Conservation (phyloP, 176 grass and related monocot genomes). For the Alopecurus myosuroides region DNA sequence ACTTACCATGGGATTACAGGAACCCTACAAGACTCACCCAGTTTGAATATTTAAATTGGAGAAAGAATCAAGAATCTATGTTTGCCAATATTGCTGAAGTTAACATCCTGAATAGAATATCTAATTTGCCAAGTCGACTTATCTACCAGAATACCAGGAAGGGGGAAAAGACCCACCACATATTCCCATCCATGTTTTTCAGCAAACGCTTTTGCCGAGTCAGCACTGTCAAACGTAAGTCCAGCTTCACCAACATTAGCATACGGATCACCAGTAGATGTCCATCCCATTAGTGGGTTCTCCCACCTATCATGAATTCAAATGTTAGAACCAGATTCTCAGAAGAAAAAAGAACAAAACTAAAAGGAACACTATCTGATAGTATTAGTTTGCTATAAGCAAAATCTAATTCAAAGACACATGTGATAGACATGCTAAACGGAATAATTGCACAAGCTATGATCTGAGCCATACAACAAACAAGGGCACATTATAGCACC, state of each 20-base stretch:
- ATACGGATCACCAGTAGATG: constrained; percentile 97
- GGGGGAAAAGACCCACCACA: constrained; percentile 46
- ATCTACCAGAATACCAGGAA: not conserved
- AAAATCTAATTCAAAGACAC: not conserved
- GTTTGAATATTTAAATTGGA: not conserved
- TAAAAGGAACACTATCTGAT: not conserved
- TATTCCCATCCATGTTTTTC: constrained; percentile 96
- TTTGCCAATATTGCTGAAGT: constrained; percentile 2
- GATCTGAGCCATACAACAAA: not conserved
- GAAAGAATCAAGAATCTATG: constrained; percentile 13
- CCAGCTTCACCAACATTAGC: constrained; percentile 93
- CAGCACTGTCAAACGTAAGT: constrained; percentile 68
- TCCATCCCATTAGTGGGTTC: constrained; percentile 99
- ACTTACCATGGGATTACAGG: not conserved
- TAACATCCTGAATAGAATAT: not conserved
- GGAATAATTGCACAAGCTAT: not conserved
- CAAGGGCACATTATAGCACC: not conserved
- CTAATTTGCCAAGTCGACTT: not conserved
- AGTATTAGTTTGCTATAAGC: not conserved
- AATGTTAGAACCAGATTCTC: constrained; percentile 4
- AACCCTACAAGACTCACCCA: not conserved
- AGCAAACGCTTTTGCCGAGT: constrained; percentile 83
- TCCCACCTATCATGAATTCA: constrained; percentile 76
- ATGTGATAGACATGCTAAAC: not conserved
- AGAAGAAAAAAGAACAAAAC: not conserved